Conservation (phyloP, 2,329 filamentous ascomycete species). For the Calonectria pauciramosa region DNA sequence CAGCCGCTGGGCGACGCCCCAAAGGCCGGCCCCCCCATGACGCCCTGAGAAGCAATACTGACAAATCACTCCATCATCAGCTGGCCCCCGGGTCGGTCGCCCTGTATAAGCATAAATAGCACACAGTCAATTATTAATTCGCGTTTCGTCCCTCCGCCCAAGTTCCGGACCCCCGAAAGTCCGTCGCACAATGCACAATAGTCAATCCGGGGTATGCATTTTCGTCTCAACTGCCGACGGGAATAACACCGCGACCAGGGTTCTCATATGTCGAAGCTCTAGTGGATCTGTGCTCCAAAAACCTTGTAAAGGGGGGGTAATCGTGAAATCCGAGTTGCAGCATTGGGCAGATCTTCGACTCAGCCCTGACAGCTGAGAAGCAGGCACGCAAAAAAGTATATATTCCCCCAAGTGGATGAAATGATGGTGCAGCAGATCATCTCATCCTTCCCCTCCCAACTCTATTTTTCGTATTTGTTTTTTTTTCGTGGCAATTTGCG, state of each 20-base stretch:
- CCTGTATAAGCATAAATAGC: background rate
- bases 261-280: conserved; percentile 53
- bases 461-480: background rate
- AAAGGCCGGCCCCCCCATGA: background rate
- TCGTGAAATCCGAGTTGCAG: background rate
- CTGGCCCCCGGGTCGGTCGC: background rate
- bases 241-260: conserved; percentile 7
- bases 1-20: background rate
- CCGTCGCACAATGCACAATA: background rate
- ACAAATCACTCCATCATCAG: background rate
- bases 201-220: background rate
- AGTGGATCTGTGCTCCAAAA: conserved; percentile 47
- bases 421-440: background rate
- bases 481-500: background rate
- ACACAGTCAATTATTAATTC: background rate
- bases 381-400: background rate
- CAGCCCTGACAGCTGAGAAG: background rate
- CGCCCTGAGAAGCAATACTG: background rate
- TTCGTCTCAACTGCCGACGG: background rate
- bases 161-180: background rate
- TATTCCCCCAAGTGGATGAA: background rate
- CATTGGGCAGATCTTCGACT: background rate
- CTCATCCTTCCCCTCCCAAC: background rate
- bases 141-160: background rate
- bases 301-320: conserved; percentile 34